Base-by-base conservation (phyloP, 805 yeast genomes). In the Pichia rugopelliculosa region DNA sequence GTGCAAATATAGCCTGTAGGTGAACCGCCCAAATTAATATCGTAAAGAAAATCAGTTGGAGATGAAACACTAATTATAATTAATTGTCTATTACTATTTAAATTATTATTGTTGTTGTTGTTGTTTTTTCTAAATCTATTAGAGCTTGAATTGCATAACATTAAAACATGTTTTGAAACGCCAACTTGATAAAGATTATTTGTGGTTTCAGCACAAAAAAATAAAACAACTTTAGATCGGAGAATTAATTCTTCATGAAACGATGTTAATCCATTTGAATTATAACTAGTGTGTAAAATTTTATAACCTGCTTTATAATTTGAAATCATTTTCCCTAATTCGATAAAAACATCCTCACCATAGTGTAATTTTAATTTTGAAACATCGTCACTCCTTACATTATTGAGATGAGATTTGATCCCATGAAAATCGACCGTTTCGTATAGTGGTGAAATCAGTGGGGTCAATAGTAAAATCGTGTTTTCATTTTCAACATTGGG, bases 171-270 rank as follows among this genome's bases (percentile, higher is more conserved):
- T 55, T 79, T 79, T 21, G 82, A 78, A 23, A 79, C 74, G 6
- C 82, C 80, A 30, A 77, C 75, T 60, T 79, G 85, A 56, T 76
- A 79, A 76, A 78, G 73, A 58, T 79, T 78, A 50, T 82, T 65
- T 26, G 76, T 67, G 6, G 83, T 82, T 52, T 79, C 83, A 3
- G 83, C 76, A 15, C 82, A 76, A 27, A 79, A 66, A 10, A 75
- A 69, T 20, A 75, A 68, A 18, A 75, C 75, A 6, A 76, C 74
- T 46, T 75, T 73, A 4, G 80, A 69, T 41, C 70, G 67, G 39
- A 74, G 77, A 37, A 79, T 77, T 44, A 79, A 64, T 34, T 69
- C 64, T 56, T 79, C 84, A 55, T 79, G 84, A 37, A 76, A 60
- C 15, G 73, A 65, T 20, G 81, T 75, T 34, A 79, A 64, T 2